Evolutionary conservation across 2,329 filamentous ascomycete species (phyloP).

Genomic region (Whalleya microplaca): DNA sequence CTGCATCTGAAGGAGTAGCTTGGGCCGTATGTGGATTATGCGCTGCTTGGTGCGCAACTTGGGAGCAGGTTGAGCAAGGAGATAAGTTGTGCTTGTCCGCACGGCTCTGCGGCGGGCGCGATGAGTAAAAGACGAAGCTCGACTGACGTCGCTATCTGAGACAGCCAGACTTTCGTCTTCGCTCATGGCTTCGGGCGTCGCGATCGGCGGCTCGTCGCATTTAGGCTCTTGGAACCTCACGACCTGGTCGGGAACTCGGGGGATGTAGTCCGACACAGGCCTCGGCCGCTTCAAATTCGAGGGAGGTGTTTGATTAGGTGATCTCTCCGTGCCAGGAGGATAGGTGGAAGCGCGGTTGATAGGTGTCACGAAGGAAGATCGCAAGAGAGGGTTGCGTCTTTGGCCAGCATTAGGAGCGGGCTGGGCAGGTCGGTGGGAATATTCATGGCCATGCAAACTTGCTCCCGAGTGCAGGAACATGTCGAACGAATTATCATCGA

Average conservation of each 20-base stretch:
- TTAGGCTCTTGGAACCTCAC: slow-evolving; percentile 31
- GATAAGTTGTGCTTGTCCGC: slow-evolving; percentile 64
- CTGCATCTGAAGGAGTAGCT: slow-evolving; percentile 73
- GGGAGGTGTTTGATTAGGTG: slow-evolving; percentile 18
- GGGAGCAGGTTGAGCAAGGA: slow-evolving; percentile 70
- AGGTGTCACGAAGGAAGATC: slow-evolving; percentile 33
- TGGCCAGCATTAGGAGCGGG: slow-evolving; percentile 35
- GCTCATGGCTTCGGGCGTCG: slow-evolving; percentile 41
- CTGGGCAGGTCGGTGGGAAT: slow-evolving; percentile 46
- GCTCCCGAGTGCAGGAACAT: slow-evolving; percentile 66
- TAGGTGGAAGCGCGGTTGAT: slow-evolving; percentile 30
- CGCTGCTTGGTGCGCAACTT: slow-evolving; percentile 63
- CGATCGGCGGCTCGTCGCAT: slow-evolving; percentile 28
- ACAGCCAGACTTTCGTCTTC: slow-evolving; percentile 53
- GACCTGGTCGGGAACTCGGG: slow-evolving; percentile 19
- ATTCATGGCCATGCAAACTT: slow-evolving; percentile 64
- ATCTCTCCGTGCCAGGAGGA: slow-evolving; percentile 17
- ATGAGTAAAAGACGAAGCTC: slow-evolving; percentile 43
- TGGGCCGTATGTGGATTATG: slow-evolving; percentile 68
- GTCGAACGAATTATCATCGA: slow-evolving; percentile 28
- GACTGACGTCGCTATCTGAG: slow-evolving; percentile 53
- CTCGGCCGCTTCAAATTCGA: slow-evolving; percentile 16
- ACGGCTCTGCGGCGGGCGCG: slow-evolving; percentile 47
- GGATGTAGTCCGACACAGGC: slow-evolving; percentile 19
- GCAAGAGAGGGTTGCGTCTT: slow-evolving; percentile 34